phyloP scores from a whole-genome alignment of 495 filamentous ascomycete species.

The Talaromyces stipitatus region DNA sequence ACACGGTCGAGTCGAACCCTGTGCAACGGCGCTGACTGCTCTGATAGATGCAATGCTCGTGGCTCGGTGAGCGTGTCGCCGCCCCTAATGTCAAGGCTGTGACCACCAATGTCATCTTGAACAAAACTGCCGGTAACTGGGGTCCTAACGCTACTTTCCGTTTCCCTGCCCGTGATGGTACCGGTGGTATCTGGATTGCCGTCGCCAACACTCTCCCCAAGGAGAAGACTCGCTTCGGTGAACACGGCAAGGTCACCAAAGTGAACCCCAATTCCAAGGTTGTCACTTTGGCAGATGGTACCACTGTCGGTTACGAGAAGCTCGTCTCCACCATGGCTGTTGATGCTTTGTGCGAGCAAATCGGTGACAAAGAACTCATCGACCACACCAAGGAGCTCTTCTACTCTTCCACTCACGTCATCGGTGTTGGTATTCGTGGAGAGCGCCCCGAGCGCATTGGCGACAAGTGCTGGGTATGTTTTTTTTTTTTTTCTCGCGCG shows the following conservation, averaged over 20 bases:
- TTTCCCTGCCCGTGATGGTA: slow-evolving; percentile 92
- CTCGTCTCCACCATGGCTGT: slow-evolving; percentile 96
- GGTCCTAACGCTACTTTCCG: slow-evolving; percentile 97
- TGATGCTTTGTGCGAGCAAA: slow-evolving; percentile 77
- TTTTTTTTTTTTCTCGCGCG: neutral
- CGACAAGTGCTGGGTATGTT: slow-evolving; percentile 94
- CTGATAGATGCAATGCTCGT: slow-evolving; percentile 93
- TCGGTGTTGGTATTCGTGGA: slow-evolving; percentile 92
- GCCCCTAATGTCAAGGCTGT: slow-evolving; percentile 94
- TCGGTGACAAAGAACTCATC: slow-evolving; percentile 78
- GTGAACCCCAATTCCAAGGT: slow-evolving; percentile 78
- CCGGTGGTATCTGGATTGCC: slow-evolving; percentile 98
- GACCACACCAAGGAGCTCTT: slow-evolving; percentile 83
- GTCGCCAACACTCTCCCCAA: slow-evolving; percentile 90
- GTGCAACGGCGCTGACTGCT: slow-evolving; percentile 2
- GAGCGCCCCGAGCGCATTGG: slow-evolving; percentile 91
- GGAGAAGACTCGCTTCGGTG: slow-evolving; percentile 84
- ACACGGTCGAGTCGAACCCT: neutral
- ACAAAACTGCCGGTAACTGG: slow-evolving; percentile 97
- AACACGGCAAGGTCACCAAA: slow-evolving; percentile 73
- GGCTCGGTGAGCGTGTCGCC: slow-evolving; percentile 98
- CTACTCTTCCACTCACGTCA: slow-evolving; percentile 96
- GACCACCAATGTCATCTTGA: slow-evolving; percentile 88
- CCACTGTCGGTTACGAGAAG: slow-evolving; percentile 84
- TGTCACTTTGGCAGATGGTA: slow-evolving; percentile 77